A percentile compares a stretch with the other conserved stretches of the same genome.
These are phyloP conservation scores for Trichoderma virens DNA, from an alignment of 495 filamentous ascomycete genomes.

Conservation along the genomic window DNA sequence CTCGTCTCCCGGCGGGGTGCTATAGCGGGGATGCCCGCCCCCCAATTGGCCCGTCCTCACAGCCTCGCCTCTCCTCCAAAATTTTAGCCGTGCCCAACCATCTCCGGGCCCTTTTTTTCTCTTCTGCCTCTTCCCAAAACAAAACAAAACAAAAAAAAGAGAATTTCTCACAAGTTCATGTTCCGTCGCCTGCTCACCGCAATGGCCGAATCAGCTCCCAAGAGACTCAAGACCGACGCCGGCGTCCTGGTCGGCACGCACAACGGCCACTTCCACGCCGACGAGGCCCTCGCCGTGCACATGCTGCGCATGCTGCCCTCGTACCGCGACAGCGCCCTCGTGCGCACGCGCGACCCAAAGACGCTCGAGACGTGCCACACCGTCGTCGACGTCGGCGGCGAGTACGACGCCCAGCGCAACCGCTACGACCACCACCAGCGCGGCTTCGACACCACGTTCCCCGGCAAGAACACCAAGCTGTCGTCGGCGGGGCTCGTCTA, in stretches of 20 bases:
- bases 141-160: too few relatives aligned
- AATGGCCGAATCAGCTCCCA: slow-evolving; percentile 62
- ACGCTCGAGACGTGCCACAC: slow-evolving; percentile 78
- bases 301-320: slow-evolving; percentile 82
- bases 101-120: too few relatives aligned
- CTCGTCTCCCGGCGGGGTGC: too few relatives aligned
- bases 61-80: too few relatives aligned
- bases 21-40: too few relatives aligned
- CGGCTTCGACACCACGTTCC: slow-evolving; percentile 70
- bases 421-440: slow-evolving; percentile 98
- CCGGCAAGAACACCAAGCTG: slow-evolving; percentile 73
- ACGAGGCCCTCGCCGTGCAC: slow-evolving; percentile 96
- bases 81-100: too few relatives aligned
- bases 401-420: slow-evolving; percentile 67
- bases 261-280: slow-evolving; percentile 97
- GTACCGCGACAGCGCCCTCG: slow-evolving; percentile 64
- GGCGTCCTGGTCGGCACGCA: slow-evolving; percentile 73
- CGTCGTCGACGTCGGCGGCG: slow-evolving; percentile 90
- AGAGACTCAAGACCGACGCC: slow-evolving; percentile 57
- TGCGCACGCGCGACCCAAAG: slow-evolving; percentile 79
- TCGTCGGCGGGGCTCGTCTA: slow-evolving; percentile 90
- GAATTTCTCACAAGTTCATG: slow-evolving; percentile 15
- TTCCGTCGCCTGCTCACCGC: slow-evolving; percentile 15
- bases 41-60: too few relatives aligned
- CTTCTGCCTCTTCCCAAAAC: too few relatives aligned